Base-by-base conservation (phyloP, 2,329 filamentous ascomycete species). In the Colletotrichum lini region DNA sequence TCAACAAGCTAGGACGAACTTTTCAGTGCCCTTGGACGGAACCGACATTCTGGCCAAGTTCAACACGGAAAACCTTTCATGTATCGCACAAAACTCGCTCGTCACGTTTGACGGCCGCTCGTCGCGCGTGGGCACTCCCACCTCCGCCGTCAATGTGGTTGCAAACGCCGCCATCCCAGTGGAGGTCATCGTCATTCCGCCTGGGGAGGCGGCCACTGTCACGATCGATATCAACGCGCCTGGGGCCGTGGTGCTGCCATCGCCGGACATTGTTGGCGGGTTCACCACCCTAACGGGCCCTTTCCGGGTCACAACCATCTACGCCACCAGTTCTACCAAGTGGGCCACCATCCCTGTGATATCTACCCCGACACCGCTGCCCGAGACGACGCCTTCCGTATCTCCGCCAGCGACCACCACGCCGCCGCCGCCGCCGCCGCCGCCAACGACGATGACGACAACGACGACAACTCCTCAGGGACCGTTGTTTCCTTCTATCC, bases 11-110 rank as follows among this genome's bases (percentile, higher is more conserved):
- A 82, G 89, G 70, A 78, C 82, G 26, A 93, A 94, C 75, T 98
- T 94, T 81, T 91, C 91, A 3, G 89, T 99, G 56, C 89, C 93
- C 0, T 87, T 99, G 0, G 90, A 93, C 54, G 86, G 89, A 4
- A 89, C 89, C 0, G 87, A 87, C 9, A 89, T 98, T 62, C 83
- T 98, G 66, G 90, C 91, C 1, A 89, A 94, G 58, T 94, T 98
- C 80, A 96, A 93, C 77, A 83, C 87, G 7, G 89, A 88, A 42
- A 92, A 92, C 74, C 84, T 98, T 18, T 95, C 93, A 65, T 99
- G 96, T 80, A 90, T 90, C 10, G 90, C 92, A 0, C 93, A 98
- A 79, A 98, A 98, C 77, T 92, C 94, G 0, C 86, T 99, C 4
- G 92, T 98, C 18, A 94, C 93, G 0, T 97, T 98, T 80, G 89